Evolutionary conservation across 441 rosid species (phyloP).

Genomic region (Pelargonium citronellum): DNA sequence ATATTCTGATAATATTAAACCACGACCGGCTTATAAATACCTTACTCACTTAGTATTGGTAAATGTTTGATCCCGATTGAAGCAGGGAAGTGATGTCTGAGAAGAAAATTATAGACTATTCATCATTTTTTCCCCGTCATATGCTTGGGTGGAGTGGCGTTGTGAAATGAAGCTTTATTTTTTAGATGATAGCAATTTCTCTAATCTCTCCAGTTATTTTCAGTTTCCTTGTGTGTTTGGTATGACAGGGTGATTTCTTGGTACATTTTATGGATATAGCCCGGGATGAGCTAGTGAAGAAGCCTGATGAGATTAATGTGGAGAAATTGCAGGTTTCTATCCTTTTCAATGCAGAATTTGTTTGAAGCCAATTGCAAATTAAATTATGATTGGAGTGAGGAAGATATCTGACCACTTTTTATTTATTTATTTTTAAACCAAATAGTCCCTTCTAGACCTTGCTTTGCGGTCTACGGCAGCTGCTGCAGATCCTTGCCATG

Average conservation of each 20-base stretch:
- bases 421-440: background rate
- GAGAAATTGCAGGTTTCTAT: constrained; percentile 83
- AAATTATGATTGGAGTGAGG: constrained; percentile 1
- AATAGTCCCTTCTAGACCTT: constrained; percentile 89
- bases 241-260: constrained; percentile 83
- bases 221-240: constrained; percentile 13
- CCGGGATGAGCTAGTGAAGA: constrained; percentile 82
- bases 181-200: background rate
- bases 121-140: background rate
- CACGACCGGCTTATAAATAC: too few species aligned
- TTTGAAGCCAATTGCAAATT: constrained; percentile 5
- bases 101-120: background rate
- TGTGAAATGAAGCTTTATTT: background rate
- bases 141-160: background rate
- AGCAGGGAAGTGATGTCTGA: background rate
- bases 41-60: background rate
- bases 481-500: constrained; percentile 92
- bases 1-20: too few species aligned
- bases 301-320: constrained; percentile 70
- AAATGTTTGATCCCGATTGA: background rate
- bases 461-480: constrained; percentile 96
- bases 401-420: constrained; percentile 22
- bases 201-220: constrained; percentile 12
- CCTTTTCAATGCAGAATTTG: background rate
- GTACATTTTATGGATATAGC: constrained; percentile 98